Evolutionary conservation across 2,329 filamentous ascomycete genomes (phyloP), one percentile per base, ranked within the genome.

Genomic region (Colletotrichum lentis): DNA sequence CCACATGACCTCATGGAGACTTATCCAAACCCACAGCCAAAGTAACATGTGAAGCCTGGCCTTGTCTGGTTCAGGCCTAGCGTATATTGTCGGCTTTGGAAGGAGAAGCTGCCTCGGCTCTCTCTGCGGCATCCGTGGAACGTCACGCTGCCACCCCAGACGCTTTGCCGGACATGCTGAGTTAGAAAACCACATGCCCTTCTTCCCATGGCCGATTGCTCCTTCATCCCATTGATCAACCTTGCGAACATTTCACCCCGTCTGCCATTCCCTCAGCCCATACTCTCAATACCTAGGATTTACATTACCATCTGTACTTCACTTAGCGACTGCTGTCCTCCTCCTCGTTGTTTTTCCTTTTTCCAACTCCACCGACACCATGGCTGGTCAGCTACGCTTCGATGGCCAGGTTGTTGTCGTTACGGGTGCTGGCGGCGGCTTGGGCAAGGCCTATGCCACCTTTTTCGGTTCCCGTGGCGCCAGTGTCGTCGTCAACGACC

Each of bases 401-500:
- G 93, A 96, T 81, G 90, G 89, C 81, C 92, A 94, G 83, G 92
- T 91, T 74, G 90, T 93, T 76, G 91, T 95, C 74, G 90, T 95
- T 73, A 95, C 92, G 63, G 91, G 91, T 74, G 92, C 92, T 69
- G 91, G 92, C 72, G 91, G 91, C 77, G 92, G 92, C 71, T 83
- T 95, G 67, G 91, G 91, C 74, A 92, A 90, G 80, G 90, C 90
- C 76, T 97, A 91, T 78, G 94, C 96, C 73, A 83, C 90, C 69
- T 98, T 97, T 85, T 98, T 97, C 78, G 96, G 88, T 67, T 94
- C 92, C 64, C 89, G 95, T 77, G 96, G 96, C 76, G 96, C 94
- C 74, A 96, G 91, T 80, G 92, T 97, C 74, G 95, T 99, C 55
- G 96, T 99, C 75, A 99, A 99, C 80, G 96, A 99, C 78, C 87